These are phyloP conservation scores for Perilla frutescens DNA, from an alignment of 257 asterid genomes.

Conservation along the genomic window DNA sequence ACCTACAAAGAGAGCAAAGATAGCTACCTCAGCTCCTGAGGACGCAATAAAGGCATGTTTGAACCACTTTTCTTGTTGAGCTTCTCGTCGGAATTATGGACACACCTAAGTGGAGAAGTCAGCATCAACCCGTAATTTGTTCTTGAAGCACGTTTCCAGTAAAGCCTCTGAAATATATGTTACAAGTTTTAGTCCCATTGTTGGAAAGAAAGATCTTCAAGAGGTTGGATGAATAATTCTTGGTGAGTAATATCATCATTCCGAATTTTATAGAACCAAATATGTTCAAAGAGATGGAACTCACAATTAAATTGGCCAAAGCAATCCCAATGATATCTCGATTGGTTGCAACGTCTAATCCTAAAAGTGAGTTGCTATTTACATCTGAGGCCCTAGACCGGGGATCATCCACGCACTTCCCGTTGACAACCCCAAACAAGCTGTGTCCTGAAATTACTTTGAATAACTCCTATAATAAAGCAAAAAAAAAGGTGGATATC, in stretches of 20 bases:
- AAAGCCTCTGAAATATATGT: conserved; percentile 72
- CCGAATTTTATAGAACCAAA: not conserved
- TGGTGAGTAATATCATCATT: not conserved
- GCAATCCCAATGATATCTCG: conserved; percentile 90
- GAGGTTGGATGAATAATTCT: not conserved
- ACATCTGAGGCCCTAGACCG: conserved; percentile 92
- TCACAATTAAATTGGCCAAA: conserved; percentile 91
- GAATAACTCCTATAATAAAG: conserved; percentile 71
- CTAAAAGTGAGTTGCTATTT: conserved; percentile 71
- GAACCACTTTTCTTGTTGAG: conserved; percentile 48
- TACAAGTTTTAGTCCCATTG: conserved; percentile 29
- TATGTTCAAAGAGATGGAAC: conserved; percentile 33
- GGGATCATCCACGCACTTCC: conserved; percentile 92
- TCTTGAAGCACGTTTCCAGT: conserved; percentile 96
- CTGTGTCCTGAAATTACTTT: conserved; percentile 82
- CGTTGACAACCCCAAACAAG: conserved; percentile 81
- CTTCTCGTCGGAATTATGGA: conserved; percentile 57
- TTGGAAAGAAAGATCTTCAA: conserved; percentile 16
- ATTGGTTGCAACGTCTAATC: conserved; percentile 84
- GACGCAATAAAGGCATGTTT: conserved; percentile 74
- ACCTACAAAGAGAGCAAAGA: conserved; percentile 35
- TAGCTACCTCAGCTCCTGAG: conserved; percentile 83
- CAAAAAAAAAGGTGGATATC: conserved; percentile 9
- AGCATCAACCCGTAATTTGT: conserved; percentile 78
- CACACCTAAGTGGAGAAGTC: conserved; percentile 84